Base-by-base conservation (phyloP, 192 early-diverging fungal species). In the Thoreauomyces humboldtii region DNA sequence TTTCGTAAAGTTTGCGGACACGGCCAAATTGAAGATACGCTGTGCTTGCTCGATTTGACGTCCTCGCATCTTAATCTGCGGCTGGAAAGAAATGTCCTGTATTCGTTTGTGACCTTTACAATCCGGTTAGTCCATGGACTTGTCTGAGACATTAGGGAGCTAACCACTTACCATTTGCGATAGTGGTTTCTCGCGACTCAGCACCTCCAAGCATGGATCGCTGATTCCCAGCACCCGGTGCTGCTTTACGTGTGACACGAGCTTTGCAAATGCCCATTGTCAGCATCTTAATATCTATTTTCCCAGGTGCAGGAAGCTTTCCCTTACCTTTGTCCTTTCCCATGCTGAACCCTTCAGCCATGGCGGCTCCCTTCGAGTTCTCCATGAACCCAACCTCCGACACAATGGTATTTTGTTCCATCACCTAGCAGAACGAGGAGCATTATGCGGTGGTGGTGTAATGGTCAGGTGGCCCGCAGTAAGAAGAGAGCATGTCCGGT, bases 401-500 rank as follows among this genome's bases (percentile, higher is more conserved):
- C 17, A 98, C 91, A 50, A 98, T 95, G 35, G 83, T 83, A 73
- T 94, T 94, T 67, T 98, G 92, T 76, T 96, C 94, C 48, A 92
- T 59, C 22, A 98, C 94, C 84, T 94, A 74, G 17, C 32, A 9
- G 7, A 48, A 14, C 28, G 57, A 48, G 0, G 25, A n/a, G n/a
- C n/a, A n/a, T n/a, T n/a, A n/a, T n/a, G n/a, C n/a, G 17, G 50
- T 24, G 38, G 22, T 37, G 22, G 12, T 7, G n/a, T 7, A 4
- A 17, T 38, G 58, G 41, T 38, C 36, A 67, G 38, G n/a, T 19
- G 7, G 33, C 21, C 41, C 27, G 28, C 4, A 28, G 48, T 9
- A 50, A 42, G n/a, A 14, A 42, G 11, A n/a, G 41, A 42, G n/a
- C 11, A 42, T n/a, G n/a, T n/a, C 41, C 41, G 41, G 11, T 7